phyloP scores from a whole-genome alignment of 2,329 filamentous ascomycete genomes.

The Trichoderma breve region DNA sequence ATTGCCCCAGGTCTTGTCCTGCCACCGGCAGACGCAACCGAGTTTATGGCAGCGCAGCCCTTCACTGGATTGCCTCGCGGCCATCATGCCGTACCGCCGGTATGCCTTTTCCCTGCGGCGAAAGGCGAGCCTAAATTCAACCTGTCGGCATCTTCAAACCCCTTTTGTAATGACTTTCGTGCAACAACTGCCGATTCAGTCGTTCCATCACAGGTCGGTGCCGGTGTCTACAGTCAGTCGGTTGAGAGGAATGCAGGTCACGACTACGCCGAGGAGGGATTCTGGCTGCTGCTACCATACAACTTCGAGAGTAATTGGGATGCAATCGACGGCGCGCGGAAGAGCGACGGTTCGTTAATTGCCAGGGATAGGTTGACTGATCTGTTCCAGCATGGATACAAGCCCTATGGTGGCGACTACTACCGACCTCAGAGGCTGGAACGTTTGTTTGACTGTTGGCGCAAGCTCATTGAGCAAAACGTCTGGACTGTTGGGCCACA shows the following conservation, averaged over 20 bases:
- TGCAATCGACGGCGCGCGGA: neutral
- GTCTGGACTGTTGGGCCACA: conserved; percentile 20
- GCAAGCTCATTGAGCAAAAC: conserved; percentile 10
- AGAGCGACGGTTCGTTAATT: conserved; percentile 5
- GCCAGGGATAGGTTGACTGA: conserved; percentile 23
- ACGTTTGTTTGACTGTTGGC: conserved; percentile 19
- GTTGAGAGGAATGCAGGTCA: neutral
- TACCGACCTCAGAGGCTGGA: conserved; percentile 25
- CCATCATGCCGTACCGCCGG: neutral
- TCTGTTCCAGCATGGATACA: conserved; percentile 35
- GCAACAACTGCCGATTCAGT: neutral
- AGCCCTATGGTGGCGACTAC: conserved; percentile 33
- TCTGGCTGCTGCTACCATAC: neutral
- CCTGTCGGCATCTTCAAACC: neutral
- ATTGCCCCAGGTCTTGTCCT: conserved; percentile 21
- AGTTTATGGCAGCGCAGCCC: neutral
- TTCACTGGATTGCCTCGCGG: neutral
- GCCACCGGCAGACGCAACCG: neutral
- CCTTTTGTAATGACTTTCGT: neutral
- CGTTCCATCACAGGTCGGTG: neutral
- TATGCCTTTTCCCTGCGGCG: neutral
- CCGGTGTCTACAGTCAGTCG: neutral
- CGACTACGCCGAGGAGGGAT: conserved; percentile 3
- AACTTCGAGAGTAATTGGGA: neutral
- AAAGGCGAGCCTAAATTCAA: neutral